Evolutionary conservation across 257 asterid genomes (phyloP).

Genomic region (Solanum chiquidenum): DNA sequence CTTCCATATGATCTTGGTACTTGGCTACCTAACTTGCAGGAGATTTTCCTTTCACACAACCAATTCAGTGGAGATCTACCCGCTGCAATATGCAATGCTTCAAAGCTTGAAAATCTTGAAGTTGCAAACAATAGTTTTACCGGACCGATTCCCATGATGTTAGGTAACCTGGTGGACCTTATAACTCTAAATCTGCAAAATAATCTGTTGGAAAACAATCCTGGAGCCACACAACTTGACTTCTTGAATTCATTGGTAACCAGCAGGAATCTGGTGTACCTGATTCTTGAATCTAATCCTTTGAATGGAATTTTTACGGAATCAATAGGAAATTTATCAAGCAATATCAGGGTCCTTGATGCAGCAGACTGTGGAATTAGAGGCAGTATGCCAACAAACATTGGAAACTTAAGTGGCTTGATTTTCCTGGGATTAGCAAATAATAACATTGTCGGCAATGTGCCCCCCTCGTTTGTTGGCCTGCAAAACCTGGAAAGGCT

Average conservation of each 20-base stretch:
- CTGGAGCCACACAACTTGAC: slow-evolving; percentile 15
- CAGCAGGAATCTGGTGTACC: slow-evolving; percentile 15
- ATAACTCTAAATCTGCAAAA: slow-evolving; percentile 11
- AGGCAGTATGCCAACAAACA: slow-evolving; percentile 18
- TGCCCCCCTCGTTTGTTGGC: slow-evolving; percentile 17
- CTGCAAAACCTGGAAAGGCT: slow-evolving; percentile 25
- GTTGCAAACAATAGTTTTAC: slow-evolving; percentile 25
- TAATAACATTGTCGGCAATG: slow-evolving; percentile 15
- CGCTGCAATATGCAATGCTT: slow-evolving; percentile 28
- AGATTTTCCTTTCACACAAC: slow-evolving; percentile 28
- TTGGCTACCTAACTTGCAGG: slow-evolving; percentile 26
- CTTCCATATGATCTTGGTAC: slow-evolving; percentile 33
- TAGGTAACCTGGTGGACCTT: slow-evolving; percentile 23
- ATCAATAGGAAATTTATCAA: slow-evolving; percentile 2
- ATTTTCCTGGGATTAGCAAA: slow-evolving; percentile 11
- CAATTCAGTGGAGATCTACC: slow-evolving; percentile 28
- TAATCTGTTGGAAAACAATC: slow-evolving; percentile 13
- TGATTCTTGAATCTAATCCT: slow-evolving; percentile 20
- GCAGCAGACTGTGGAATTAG: slow-evolving; percentile 18
- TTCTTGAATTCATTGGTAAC: slow-evolving; percentile 23
- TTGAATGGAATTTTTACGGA: slow-evolving; percentile 21
- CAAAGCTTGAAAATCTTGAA: slow-evolving; percentile 15
- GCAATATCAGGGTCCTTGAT: slow-evolving; percentile 16
- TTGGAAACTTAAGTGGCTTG: slow-evolving; percentile 28
- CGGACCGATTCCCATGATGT: slow-evolving; percentile 27